Percentiles rank a stretch among this genome's conserved stretches.
Conservation (phyloP, 2,329 filamentous ascomycete species). For the Fusarium poae region DNA sequence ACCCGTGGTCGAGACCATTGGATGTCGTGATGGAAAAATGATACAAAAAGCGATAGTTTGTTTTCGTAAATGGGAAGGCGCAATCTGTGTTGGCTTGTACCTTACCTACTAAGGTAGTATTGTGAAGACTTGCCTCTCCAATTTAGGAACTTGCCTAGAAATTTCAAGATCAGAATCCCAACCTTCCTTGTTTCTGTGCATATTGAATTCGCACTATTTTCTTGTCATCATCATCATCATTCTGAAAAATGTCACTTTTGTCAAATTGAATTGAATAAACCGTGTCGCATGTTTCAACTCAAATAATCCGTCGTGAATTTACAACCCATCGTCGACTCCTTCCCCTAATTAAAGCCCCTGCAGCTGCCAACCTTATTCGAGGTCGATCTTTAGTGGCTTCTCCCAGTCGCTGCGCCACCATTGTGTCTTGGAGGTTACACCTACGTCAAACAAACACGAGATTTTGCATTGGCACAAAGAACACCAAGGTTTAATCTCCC, state of each 20-base stretch:
- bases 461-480: constrained; percentile 44
- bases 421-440: constrained; percentile 37
- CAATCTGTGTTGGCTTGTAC: constrained; percentile 3
- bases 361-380: constrained; percentile 44
- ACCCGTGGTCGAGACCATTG: constrained; percentile 8
- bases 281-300: not conserved
- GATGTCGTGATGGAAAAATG: constrained; percentile 8
- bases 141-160: constrained; percentile 36
- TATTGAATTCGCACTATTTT: not conserved
- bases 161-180: constrained; percentile 31
- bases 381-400: constrained; percentile 39
- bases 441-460: constrained; percentile 42
- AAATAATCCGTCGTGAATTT: not conserved
- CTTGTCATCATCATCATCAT: not conserved
- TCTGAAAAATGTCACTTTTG: not conserved
- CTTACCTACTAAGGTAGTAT: constrained; percentile 1
- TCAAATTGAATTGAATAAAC: constrained; percentile 1
- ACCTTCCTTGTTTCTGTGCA: constrained; percentile 30
- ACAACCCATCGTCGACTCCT: constrained; percentile 5
- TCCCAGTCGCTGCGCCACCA: constrained; percentile 38
- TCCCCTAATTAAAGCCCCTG: constrained; percentile 34
- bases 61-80: constrained; percentile 33
- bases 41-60: constrained; percentile 14
- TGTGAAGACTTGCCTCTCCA: constrained; percentile 22
- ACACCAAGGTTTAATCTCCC: constrained; percentile 33